phyloP scores from a whole-genome alignment of 2,329 filamentous ascomycete genomes.

The Paramyrothecium roridum region DNA sequence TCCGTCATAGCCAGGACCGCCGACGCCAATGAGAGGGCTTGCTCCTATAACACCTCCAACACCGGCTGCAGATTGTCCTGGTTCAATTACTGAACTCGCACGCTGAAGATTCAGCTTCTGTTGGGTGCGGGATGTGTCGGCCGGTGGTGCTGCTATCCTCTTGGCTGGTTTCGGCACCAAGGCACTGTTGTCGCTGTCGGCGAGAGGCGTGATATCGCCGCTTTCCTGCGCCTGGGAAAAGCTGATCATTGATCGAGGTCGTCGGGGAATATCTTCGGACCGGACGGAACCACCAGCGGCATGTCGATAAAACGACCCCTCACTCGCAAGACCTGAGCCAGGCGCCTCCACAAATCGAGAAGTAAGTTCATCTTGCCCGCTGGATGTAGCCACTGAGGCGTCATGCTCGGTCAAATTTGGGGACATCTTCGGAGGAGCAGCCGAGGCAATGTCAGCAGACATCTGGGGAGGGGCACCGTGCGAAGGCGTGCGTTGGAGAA shows the following conservation, averaged over 20 bases:
- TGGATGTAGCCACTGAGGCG: slow-evolving; percentile 19
- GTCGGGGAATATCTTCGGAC: slow-evolving; percentile 28
- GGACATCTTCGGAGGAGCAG: slow-evolving; percentile 33
- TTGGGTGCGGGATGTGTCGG: slow-evolving; percentile 65
- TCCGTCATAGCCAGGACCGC: slow-evolving; percentile 53
- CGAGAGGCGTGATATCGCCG: slow-evolving; percentile 12
- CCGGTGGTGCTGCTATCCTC: slow-evolving; percentile 36
- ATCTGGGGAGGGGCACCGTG: slow-evolving; percentile 62
- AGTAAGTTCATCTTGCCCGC: slow-evolving; percentile 47
- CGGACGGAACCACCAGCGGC: slow-evolving; percentile 24
- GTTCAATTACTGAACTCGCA: slow-evolving; percentile 69
- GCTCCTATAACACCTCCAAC: slow-evolving; percentile 36
- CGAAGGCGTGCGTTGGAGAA: slow-evolving; percentile 63
- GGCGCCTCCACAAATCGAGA: slow-evolving; percentile 57
- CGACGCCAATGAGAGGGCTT: slow-evolving; percentile 48
- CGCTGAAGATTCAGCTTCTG: slow-evolving; percentile 74
- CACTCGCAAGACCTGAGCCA: slow-evolving; percentile 45
- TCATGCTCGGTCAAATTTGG: slow-evolving; percentile 23
- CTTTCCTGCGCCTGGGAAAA: slow-evolving; percentile 21
- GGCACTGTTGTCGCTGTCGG: slow-evolving; percentile 39
- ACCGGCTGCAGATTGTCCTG: slow-evolving; percentile 41
- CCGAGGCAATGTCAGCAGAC: slow-evolving; percentile 51
- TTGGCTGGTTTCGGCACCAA: slow-evolving; percentile 42
- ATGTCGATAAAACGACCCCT: slow-evolving; percentile 50
- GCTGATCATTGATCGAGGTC: slow-evolving; percentile 40